phyloP scores from a whole-genome alignment of 805 yeast genomes.

The Soucietia sequanensis region DNA sequence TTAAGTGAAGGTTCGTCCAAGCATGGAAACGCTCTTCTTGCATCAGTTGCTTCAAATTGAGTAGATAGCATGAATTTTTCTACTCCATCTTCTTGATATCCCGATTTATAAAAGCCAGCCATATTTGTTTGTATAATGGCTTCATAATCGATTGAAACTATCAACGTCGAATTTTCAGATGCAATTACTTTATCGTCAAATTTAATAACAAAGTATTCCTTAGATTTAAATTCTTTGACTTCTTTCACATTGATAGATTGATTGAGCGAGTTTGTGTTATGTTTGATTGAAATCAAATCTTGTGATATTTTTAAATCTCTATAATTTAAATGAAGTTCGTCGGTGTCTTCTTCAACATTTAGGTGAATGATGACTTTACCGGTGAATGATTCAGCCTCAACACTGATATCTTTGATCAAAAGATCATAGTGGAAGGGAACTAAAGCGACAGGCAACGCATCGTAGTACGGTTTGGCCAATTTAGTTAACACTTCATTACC shows the following conservation, averaged over 20 bases:
- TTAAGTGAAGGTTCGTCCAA: conserved; percentile 55
- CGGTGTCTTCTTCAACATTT: conserved; percentile 40
- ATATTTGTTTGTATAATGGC: conserved; percentile 53
- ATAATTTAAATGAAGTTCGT: conserved; percentile 48
- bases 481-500: too few relatives aligned
- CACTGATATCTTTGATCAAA: conserved; percentile 58
- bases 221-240: conserved; percentile 42
- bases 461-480: conserved; percentile 27
- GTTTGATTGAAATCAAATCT: conserved; percentile 21
- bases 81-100: conserved; percentile 38
- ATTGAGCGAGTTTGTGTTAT: conserved; percentile 20
- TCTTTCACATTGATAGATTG: conserved; percentile 9
- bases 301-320: conserved; percentile 36
- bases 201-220: conserved; percentile 62
- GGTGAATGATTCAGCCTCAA: conserved; percentile 40
- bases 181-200: conserved; percentile 41
- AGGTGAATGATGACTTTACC: conserved; percentile 52
- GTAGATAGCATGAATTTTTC: conserved; percentile 46
- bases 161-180: conserved; percentile 19
- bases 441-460: conserved; percentile 61
- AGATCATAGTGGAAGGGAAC: conserved; percentile 75
- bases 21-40: conserved; percentile 59
- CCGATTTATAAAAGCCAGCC: conserved; percentile 56
- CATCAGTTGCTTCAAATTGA: conserved; percentile 60
- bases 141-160: conserved; percentile 31